phyloP scores from a whole-genome alignment of 257 asterid genomes.

The Solanum pinnatisectum region DNA sequence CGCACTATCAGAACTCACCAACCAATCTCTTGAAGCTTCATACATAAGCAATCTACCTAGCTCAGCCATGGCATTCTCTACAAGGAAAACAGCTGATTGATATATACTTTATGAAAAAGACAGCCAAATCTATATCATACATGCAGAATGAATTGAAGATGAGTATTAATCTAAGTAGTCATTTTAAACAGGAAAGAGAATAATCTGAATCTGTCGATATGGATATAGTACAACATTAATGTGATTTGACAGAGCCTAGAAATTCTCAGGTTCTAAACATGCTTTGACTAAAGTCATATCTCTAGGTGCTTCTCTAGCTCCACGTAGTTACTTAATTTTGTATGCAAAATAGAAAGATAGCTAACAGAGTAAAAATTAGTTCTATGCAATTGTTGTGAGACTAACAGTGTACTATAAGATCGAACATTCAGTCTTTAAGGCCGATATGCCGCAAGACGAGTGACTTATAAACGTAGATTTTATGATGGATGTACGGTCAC shows the following conservation, averaged over 20 bases:
- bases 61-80: conserved; percentile 96
- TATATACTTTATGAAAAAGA: background rate
- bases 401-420: background rate
- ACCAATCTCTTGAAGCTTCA: conserved; percentile 96
- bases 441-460: background rate
- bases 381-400: background rate
- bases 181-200: background rate
- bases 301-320: background rate
- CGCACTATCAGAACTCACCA: conserved; percentile 41
- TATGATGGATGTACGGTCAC: background rate
- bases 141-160: background rate
- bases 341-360: background rate
- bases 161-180: background rate
- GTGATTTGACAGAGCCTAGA: background rate
- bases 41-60: conserved; percentile 89
- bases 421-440: background rate
- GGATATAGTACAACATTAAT: background rate
- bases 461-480: background rate
- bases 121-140: background rate
- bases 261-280: background rate
- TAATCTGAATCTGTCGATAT: background rate
- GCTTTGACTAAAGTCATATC: background rate
- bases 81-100: background rate
- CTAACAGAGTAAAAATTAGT: background rate
- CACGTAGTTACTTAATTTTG: background rate